Evolutionary conservation across 257 asterid species (phyloP).

Genomic region (Orobanche coerulescens): DNA sequence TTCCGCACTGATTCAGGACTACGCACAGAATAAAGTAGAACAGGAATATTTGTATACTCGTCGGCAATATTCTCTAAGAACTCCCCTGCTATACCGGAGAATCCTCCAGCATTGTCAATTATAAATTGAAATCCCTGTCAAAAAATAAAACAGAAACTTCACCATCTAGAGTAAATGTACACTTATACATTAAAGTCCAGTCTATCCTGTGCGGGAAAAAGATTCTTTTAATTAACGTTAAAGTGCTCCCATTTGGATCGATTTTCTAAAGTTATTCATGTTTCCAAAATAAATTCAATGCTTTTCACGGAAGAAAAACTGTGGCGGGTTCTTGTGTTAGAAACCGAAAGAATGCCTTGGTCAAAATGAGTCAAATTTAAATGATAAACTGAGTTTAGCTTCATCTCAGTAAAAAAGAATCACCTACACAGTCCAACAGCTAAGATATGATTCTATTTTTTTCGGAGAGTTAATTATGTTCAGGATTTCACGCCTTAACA

Average conservation of each 20-base stretch:
- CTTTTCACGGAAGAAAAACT: not conserved
- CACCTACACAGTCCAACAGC: not conserved
- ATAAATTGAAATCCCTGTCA: slow-evolving; percentile 82
- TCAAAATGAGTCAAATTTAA: not conserved
- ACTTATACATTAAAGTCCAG: not conserved
- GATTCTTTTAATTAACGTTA: not conserved
- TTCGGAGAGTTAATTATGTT: not conserved
- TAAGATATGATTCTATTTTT: not conserved
- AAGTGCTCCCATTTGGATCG: not conserved
- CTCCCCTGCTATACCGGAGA: slow-evolving; percentile 80
- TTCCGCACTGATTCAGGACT: slow-evolving; percentile 37
- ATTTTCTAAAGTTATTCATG: not conserved
- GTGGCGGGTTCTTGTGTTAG: not conserved
- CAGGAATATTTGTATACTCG: slow-evolving; percentile 78
- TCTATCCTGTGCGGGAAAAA: not conserved
- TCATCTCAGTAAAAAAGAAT: not conserved
- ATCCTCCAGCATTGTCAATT: slow-evolving; percentile 82
- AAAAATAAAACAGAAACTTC: slow-evolving; percentile 3
- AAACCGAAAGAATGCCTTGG: not conserved
- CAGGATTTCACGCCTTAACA: slow-evolving; percentile 14
- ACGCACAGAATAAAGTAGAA: slow-evolving; percentile 63
- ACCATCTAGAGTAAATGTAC: not conserved
- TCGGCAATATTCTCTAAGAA: slow-evolving; percentile 82
- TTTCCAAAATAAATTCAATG: not conserved
- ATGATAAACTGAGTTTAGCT: not conserved